Evolutionary conservation across 345 rosid genomes (phyloP), one percentile per base, ranked within the genome.

Genomic region (Arabidopsis arenosa): DNA sequence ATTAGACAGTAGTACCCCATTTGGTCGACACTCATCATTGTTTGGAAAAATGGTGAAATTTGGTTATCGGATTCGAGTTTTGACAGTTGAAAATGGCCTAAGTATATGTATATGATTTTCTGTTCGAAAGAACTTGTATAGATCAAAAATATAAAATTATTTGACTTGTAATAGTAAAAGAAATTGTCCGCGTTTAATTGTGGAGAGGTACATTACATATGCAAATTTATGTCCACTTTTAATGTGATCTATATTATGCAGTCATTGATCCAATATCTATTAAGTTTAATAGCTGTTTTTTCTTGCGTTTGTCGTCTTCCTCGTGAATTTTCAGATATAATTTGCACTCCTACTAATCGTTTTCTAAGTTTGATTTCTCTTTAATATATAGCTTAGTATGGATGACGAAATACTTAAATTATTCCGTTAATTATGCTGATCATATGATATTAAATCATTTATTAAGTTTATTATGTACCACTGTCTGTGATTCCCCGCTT

Each of bases 381-480:
- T 52, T 36, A 9, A 1, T 44, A 61, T 10, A 26, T 43, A 10
- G 44, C 18, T 64, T 44, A 21, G 21, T 36, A 36, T 68, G 35
- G 41, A 68, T 41, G 30, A 49, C 17, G 9, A 67, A 39, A 15
- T 17, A 49, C 9, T 59, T 68, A 67, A 52, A 40, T 51, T 61
- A 75, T 53, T 75, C 63, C 70, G 70, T 60, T 69, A 70, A 12
- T 0, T 63, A 54, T 76, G 75, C 59, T 63, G 65, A 69, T 61
- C 56, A 13, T 76, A 15, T 55, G 35, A 26, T 56, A 36, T 66
- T 35, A 12, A 47, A 28, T 15, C 45, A 56, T 3, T 45, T 8
- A 23, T 45, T 28, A 41, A 40, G 39, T 67, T 52, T 68, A 48
- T 62, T 2, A 62, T 49, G 37, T 21, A 37, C 17, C 33, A 72